Evolutionary conservation across 1,284 basidiomycete genomes (phyloP).

Genomic region (Leccinum huronense): DNA sequence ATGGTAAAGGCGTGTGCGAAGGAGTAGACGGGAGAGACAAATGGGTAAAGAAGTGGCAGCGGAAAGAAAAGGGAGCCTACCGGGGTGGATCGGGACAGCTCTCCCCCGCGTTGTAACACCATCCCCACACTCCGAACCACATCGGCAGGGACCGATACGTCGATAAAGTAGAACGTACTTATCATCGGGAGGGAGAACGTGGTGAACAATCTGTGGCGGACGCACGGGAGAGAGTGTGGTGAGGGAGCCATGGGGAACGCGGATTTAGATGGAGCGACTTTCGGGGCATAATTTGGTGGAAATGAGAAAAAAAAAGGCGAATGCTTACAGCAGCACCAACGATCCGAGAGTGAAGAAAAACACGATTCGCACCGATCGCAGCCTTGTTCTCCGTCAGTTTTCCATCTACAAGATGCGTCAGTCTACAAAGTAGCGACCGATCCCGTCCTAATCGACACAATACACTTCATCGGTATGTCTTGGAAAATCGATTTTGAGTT

Average conservation of each 20-base stretch:
- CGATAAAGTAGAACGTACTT: constrained; percentile 15
- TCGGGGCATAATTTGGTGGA: not conserved
- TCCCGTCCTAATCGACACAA: constrained; percentile 92
- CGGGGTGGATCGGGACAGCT: constrained; percentile 9
- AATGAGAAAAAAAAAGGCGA: not conserved
- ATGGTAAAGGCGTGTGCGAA: not conserved
- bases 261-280: not conserved
- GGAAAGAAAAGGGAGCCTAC: constrained; percentile 2
- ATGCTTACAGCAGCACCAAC: constrained; percentile 12
- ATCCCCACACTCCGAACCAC: constrained; percentile 12
- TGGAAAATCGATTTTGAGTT: constrained; percentile 81
- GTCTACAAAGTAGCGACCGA: constrained; percentile 25
- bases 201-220: constrained; percentile 13
- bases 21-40: not conserved
- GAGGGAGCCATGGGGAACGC: not conserved
- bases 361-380: constrained; percentile 8
- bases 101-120: constrained; percentile 14
- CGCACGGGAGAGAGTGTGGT: not conserved
- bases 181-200: constrained; percentile 19
- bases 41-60: not conserved
- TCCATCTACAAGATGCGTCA: constrained; percentile 28
- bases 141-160: constrained; percentile 8
- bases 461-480: constrained; percentile 99
- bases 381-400: constrained; percentile 4
- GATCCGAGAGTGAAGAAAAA: constrained; percentile 8